Evolutionary conservation across 805 yeast genomes (phyloP), one percentile per base, ranked within the genome.

Genomic region (Cyberlindnera subsufficiens): DNA sequence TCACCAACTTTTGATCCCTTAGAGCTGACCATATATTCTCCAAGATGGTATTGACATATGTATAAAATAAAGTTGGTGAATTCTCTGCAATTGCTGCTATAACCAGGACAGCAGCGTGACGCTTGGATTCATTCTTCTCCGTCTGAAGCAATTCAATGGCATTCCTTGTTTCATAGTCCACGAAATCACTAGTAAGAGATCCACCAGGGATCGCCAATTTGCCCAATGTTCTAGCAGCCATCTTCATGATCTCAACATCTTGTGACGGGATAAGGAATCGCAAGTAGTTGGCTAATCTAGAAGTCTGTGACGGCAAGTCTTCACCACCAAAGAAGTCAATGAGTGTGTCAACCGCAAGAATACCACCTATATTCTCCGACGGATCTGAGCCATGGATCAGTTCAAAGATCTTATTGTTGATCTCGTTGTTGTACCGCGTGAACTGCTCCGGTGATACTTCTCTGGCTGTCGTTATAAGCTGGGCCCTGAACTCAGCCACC

Each of bases 111-210:
- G 97, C 96, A 0, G 97, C 96, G 58, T 91, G 97, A 49, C 93
- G 78, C 54, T 95, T 77, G 36, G 77, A 75, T 53, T 88, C 96
- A 55, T 84, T 88, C 50, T 87, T 82, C 49, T 89, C 96, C n/a
- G 83, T 74, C 30, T 87, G 86, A 19, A 91, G 73, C 91, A 96
- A 84, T 62, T 93, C 99, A 39, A 91, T 72, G 32, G 96, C 87
- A 38, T 86, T 74, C 56, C 84, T 86, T 8, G 93, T 93, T 61
- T 91, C 96, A 54, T 79, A 85, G 48, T 91, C 97, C 22, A 93
- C 96, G 60, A 91, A 84, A 39, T 89, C 96, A 1, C 95, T 89
- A 0, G 96, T 87, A 42, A 89, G 65, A 1, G 95, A 80, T 1
- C 95, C 93, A 22, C 96, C 96, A 0, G 95, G 91, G 6, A 81